phyloP scores from a whole-genome alignment of 345 rosid genomes.

The Durio zibethinus region DNA sequence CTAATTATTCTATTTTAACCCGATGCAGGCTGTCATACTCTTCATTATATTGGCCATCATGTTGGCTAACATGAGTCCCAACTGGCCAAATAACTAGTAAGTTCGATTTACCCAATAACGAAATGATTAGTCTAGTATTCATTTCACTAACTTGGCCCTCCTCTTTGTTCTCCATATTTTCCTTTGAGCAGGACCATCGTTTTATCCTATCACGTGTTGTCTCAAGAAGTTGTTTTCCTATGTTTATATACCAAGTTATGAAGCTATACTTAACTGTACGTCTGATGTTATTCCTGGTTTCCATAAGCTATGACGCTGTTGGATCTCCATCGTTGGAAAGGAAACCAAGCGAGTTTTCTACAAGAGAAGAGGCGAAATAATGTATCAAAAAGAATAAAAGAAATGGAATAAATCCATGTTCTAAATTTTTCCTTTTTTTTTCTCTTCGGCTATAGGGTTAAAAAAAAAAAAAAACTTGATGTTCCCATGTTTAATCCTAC shows the following conservation, averaged over 20 bases:
- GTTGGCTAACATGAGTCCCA: conserved; percentile 32
- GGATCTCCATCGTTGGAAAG: neutral
- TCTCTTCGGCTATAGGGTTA: neutral
- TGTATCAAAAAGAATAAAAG: neutral
- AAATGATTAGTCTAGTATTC: neutral
- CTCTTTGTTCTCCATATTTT: neutral
- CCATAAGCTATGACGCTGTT: neutral
- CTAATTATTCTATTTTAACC: conserved; percentile 12
- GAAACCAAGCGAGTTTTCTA: neutral
- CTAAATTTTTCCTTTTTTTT: neutral
- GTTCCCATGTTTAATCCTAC: too few species aligned
- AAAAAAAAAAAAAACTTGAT: too few species aligned
- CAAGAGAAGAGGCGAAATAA: too few species aligned
- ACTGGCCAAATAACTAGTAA: conserved; percentile 25
- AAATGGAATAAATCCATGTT: neutral
- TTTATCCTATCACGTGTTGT: neutral
- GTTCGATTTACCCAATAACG: neutral
- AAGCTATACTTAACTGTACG: neutral
- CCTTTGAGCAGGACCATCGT: neutral
- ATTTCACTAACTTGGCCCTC: neutral
- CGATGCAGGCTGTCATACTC: conserved; percentile 37
- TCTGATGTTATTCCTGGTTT: neutral
- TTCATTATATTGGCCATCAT: conserved; percentile 41
- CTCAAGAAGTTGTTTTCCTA: neutral
- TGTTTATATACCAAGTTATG: neutral